Base-by-base conservation (phyloP, 1,284 basidiomycete genomes). In the Leccinum solheimii region DNA sequence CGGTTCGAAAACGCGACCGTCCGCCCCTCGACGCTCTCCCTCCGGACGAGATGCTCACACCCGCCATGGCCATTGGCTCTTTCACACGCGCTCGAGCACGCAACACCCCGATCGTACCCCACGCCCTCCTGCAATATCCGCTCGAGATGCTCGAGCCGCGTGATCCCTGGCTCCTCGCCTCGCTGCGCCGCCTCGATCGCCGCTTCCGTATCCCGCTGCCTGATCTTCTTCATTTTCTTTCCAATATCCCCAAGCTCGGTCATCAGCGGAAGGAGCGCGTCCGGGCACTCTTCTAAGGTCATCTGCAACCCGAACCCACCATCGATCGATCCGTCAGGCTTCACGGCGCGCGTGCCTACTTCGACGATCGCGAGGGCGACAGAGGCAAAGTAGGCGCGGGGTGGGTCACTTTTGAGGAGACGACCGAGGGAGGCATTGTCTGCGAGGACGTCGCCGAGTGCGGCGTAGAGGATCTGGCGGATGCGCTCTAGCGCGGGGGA, bases 381-480 rank as follows among this genome's bases (percentile, higher is more conserved):
- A 1, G 86, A 78, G 30, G 87, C 85, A 68, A 91, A 94, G 78
- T 92, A 93, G 0, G 90, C 90, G 21, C 88, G 81, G 0, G 87
- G 76, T 0, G 86, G 84, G 68, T 92, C 89, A 11, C 69, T 67
- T n/a, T 76, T 77, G 62, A 93, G 80, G 7, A 88, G 79, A 0
- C 68, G 62, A 3, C 81, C 80, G 8, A 94, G 79, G 6, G 80
- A 76, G 0, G 82, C 80, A 16, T 79, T 80, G 2, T 77, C 76
- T 53, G 84, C 81, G 54, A 94, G 79, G 1, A 83, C 85, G 63
- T 91, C 89, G 0, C 81, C 89, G 8, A 93, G 78, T 1, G 88
- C 84, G 0, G 91, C 90, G 73, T 92, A 94, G 5, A 94, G 81
- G 0, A 91, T 92, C 72, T 93, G 91, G 34, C 91, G 87, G 62